These are phyloP conservation scores for Draba incana DNA, from an alignment of 345 rosid genomes.

Conservation along the genomic window DNA sequence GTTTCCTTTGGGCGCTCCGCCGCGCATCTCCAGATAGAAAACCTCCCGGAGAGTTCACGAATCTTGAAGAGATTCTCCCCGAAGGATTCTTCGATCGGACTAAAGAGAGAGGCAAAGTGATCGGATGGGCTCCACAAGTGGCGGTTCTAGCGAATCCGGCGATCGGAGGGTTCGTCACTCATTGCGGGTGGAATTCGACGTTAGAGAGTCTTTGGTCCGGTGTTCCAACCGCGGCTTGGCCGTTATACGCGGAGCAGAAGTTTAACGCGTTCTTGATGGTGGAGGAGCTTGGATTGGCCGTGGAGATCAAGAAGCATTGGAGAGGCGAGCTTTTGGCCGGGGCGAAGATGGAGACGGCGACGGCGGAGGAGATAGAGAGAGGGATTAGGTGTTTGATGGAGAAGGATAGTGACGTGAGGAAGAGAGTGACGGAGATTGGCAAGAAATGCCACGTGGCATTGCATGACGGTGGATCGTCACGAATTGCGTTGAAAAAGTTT, in stretches of 20 bases:
- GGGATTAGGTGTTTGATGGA: slow-evolving; percentile 45
- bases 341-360: neutral
- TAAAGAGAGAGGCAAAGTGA: slow-evolving; percentile 36
- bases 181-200: slow-evolving; percentile 67
- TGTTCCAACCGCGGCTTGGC: slow-evolving; percentile 56
- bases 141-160: slow-evolving; percentile 44
- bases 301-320: slow-evolving; percentile 45
- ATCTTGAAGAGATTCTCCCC: slow-evolving; percentile 35
- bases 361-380: slow-evolving; percentile 44
- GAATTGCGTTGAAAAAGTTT: slow-evolving; percentile 19
- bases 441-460: slow-evolving; percentile 38
- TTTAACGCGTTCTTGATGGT: slow-evolving; percentile 53
- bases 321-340: neutral
- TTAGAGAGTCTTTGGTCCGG: slow-evolving; percentile 60
- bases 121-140: slow-evolving; percentile 62
- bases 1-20: slow-evolving; percentile 60
- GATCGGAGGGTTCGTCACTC: slow-evolving; percentile 53
- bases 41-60: slow-evolving; percentile 31
- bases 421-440: slow-evolving; percentile 39
- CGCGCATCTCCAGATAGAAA: neutral
- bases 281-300: slow-evolving; percentile 47
- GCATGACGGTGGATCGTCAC: slow-evolving; percentile 46
- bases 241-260: slow-evolving; percentile 51
- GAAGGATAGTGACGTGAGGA: slow-evolving; percentile 36
- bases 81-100: slow-evolving; percentile 49